Evolutionary conservation across 495 filamentous ascomycete species (phyloP), one percentile per base, ranked within the genome.

Genomic region (Lentithecium fluviatile): DNA sequence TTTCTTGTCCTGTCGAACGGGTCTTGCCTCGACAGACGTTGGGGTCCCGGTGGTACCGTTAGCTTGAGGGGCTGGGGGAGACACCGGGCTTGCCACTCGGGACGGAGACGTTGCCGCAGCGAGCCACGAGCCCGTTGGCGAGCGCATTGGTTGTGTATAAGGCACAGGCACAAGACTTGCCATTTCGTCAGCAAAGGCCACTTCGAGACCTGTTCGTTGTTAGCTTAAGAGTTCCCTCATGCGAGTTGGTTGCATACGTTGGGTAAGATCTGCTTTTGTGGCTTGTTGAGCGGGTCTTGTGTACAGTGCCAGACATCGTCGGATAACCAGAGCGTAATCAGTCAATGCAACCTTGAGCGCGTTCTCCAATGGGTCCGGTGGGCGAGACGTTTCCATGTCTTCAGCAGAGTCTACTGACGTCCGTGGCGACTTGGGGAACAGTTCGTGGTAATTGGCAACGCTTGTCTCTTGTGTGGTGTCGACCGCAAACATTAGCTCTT

Each of bases 241-340:
- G 15, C 12, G 21, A 5, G 45, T 20, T 15, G 50, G 20, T 21
- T n/a, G 68, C 71, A 38, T 67, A 73, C 74, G 69, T 45, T 73
- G 69, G 11, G 64, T 79, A 67, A 80, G 78, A 56, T 84, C 79
- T 23, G 76, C 72, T 58, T 82, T 80, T 1, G 82, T 85, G 62
- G 81, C 83, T 80, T 79, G 74, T 45, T 81, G 81, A 21, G 78
- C 82, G 68, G 76, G 83, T 32, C 81, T 76, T 37, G 76, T 75
- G 69, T 88, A 90, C 54, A 87, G 80, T 8, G 81, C 78, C 51
- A 98, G 71, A 64, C 89, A 91, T 56, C 90, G 85, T 76, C 92
- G 92, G 69, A 97, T 84, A 63, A 87, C 83, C 42, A 91, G 80
- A 4, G 90, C 90, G 69, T 98, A 92, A 69, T 98, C 94, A 49